These are phyloP conservation scores for Durotheca rogersii DNA, from an alignment of 495 filamentous ascomycete genomes.

Conservation along the genomic window DNA sequence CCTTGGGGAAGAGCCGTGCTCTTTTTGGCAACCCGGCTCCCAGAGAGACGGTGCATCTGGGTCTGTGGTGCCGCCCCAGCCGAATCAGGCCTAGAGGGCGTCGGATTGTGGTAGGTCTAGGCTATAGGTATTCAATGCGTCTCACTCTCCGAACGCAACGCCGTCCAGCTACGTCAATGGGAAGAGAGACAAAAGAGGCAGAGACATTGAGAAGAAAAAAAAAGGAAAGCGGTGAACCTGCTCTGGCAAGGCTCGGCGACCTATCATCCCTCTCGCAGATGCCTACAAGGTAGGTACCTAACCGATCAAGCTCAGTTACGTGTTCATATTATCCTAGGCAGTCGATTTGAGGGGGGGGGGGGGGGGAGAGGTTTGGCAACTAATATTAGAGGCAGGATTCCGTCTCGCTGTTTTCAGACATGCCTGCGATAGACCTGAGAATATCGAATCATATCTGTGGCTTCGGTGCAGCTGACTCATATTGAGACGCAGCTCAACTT, in stretches of 20 bases:
- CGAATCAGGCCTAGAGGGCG: conserved; percentile 12
- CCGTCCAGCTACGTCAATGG: too few relatives aligned
- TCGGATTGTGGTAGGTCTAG: conserved; percentile 5
- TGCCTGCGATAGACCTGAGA: conserved; percentile 1
- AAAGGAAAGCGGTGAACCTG: conserved; percentile 12
- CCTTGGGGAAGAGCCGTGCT: not conserved
- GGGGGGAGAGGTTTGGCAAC: too few relatives aligned
- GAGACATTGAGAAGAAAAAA: too few relatives aligned
- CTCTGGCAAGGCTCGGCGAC: conserved; percentile 9
- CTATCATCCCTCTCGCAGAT: conserved; percentile 6
- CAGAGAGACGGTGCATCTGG: conserved; percentile 12
- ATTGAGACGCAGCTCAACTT: not conserved
- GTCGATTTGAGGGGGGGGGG: too few relatives aligned
- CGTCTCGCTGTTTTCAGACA: not conserved
- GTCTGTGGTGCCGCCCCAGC: conserved; percentile 18
- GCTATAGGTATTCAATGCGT: conserved; percentile 1
- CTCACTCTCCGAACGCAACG: too few relatives aligned
- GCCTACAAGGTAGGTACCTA: not conserved
- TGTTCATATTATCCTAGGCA: conserved; percentile 1
- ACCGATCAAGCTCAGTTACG: conserved; percentile 1
- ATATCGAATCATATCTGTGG: conserved; percentile 4
- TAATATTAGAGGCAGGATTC: too few relatives aligned
- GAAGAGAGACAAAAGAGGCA: too few relatives aligned
- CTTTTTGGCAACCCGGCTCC: conserved; percentile 9
- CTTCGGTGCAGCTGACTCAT: conserved; percentile 3